These are phyloP conservation scores for Leucocoprinus sp. DNA, from an alignment of 768 basidiomycete genomes.

Conservation along the genomic window DNA sequence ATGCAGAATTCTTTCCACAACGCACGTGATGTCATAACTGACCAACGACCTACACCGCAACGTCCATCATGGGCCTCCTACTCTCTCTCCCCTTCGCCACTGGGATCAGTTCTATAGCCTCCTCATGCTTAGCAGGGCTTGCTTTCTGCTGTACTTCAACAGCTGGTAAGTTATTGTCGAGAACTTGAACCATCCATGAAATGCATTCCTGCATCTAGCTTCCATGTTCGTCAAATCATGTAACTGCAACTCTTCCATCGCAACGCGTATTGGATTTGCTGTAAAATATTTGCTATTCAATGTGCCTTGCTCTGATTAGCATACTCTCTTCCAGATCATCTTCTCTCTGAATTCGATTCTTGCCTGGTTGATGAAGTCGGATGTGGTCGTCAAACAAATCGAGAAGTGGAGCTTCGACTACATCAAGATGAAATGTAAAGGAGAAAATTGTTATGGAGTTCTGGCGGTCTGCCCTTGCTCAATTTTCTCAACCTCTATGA, in stretches of 20 bases:
- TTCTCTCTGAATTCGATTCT: conserved; percentile 93
- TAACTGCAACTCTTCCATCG: conserved; percentile 98
- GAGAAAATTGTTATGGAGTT: conserved; percentile 92
- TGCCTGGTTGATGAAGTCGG: conserved; percentile 95
- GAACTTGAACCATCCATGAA: background rate
- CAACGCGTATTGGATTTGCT: conserved; percentile 73
- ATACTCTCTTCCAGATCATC: conserved; percentile 73
- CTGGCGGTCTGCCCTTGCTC: conserved; percentile 65
- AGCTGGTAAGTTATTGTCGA: conserved; percentile 68
- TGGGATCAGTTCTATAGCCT: conserved; percentile 58
- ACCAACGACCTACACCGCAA: background rate
- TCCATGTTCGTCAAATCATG: conserved; percentile 98
- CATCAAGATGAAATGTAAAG: conserved; percentile 94
- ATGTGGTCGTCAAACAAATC: conserved; percentile 75
- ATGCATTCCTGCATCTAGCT: conserved; percentile 36
- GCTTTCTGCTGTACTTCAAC: conserved; percentile 85
- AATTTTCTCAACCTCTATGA: background rate
- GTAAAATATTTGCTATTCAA: background rate
- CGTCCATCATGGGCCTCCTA: conserved; percentile 55
- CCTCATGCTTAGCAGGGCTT: conserved; percentile 76
- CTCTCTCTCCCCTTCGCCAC: conserved; percentile 69
- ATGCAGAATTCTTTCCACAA: too few species aligned
- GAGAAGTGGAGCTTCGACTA: conserved; percentile 94
- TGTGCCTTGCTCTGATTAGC: too few species aligned
- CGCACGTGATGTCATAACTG: conserved; percentile 5